Base-by-base conservation (phyloP, 2,329 filamentous ascomycete genomes). In the Colletotrichum tofieldiae region DNA sequence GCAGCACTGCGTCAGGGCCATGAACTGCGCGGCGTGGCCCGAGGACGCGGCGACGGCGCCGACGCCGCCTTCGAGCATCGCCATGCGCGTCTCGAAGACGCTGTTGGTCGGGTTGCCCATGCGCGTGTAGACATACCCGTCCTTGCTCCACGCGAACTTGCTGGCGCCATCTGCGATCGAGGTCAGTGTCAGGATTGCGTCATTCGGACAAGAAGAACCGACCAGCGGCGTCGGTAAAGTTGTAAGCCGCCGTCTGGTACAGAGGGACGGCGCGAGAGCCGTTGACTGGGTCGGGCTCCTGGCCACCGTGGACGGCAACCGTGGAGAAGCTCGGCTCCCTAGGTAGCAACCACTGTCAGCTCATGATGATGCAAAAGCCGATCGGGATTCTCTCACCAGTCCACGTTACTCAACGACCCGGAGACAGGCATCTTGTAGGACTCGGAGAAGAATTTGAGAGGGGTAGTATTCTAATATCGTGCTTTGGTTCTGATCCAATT, bases 71-170 rank as follows among this genome's bases (percentile, higher is more conserved):
- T 99, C 96, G 5, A 98, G 91, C 20, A 95, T 95, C 20, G 96
- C 95, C 65, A 98, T 93, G 73, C 96, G 91, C 86, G 98, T 96
- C 85, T 98, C 96, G 76, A 98, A 96, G 35, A 98, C 96, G 83
- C 96, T 96, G 76, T 95, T 93, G 0, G 96, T 98, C 1, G 96
- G 95, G 79, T 98, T 96, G 56, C 95, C 96, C 65, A 94, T 98
- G 86, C 98, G 94, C 89, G 98, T 93, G 90, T 98, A 98, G 65
- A 91, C 91, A 83, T 87, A 98, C 78, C 94, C 98, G 93, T 95
- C 76, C 35, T 67, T 65, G 60, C 80, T 82, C 81, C 80, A 81
- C 12, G 69, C 61, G 37, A 73, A 65, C 56, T 81, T 81, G 68
- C 79, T 77, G 35, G 81, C 81, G 26, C 82, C 82, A 74, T 84